Evolutionary conservation across 106 monocot species (phyloP).

Genomic region (Phalaenopsis aphrodite): DNA sequence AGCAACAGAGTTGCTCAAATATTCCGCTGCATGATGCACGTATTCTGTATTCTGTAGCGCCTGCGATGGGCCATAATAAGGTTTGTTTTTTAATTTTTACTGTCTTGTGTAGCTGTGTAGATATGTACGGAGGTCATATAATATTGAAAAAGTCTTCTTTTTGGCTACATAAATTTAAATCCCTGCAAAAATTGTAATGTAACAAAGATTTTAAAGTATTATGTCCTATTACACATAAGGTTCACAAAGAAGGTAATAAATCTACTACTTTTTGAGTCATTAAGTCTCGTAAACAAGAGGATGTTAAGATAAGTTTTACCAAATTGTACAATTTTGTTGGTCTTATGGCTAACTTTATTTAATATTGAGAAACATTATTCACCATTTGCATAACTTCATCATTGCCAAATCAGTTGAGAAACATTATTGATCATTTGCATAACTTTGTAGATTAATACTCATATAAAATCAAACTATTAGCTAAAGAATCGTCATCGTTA

Average conservation of each 20-base stretch:
- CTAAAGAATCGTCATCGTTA: too few species aligned
- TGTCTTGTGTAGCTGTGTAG: not conserved
- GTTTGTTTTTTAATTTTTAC: conserved; percentile 19
- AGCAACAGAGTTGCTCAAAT: conserved; percentile 9
- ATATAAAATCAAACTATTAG: too few species aligned
- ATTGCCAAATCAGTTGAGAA: not conserved
- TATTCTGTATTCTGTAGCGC: conserved; percentile 62
- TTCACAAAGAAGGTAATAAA: not conserved
- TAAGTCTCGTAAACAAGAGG: not conserved
- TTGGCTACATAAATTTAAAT: too few species aligned
- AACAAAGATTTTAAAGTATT: too few species aligned
- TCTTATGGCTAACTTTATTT: not conserved
- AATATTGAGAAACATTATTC: not conserved
- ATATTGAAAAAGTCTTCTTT: not conserved
- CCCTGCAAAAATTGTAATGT: too few species aligned
- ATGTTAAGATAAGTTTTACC: not conserved
- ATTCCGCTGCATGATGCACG: conserved; percentile 37
- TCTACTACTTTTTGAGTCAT: not conserved
- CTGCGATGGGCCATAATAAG: conserved; percentile 92
- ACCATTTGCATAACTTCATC: not conserved
- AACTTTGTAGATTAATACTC: too few species aligned
- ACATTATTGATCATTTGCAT: too few species aligned
- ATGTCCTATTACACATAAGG: not conserved
- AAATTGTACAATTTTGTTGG: not conserved
- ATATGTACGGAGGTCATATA: not conserved